phyloP scores from a whole-genome alignment of 2,329 filamentous ascomycete genomes.

The Tolypocladium amazonense region DNA sequence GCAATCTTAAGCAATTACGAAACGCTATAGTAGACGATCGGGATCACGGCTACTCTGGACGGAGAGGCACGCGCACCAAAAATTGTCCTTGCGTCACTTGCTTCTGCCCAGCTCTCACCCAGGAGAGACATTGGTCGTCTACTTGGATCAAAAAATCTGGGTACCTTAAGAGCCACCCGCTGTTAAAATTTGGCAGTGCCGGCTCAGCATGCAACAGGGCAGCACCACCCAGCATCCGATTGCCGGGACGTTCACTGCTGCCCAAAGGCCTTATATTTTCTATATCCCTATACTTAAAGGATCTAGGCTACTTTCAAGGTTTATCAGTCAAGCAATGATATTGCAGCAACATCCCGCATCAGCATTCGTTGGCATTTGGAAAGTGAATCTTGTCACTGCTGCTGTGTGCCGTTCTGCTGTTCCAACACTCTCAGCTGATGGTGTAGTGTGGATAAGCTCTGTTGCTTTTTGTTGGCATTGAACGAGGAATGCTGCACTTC shows the following conservation, averaged over 20 bases:
- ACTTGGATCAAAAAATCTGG: no score
- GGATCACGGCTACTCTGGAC: no score
- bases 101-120: no score
- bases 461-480: constrained; percentile 1
- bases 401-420: constrained; percentile 3
- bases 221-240: background rate
- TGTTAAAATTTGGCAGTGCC: background rate
- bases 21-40: no score
- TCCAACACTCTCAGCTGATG: constrained; percentile 1
- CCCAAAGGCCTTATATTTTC: background rate
- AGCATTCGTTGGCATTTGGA: background rate
- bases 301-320: background rate
- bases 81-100: no score
- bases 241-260: background rate
- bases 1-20: no score
- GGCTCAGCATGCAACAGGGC: background rate
- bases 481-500: constrained; percentile 35
- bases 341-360: background rate
- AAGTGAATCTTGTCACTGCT: background rate
- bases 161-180: no score
- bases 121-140: no score
- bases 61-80: no score
- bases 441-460: constrained; percentile 1
- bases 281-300: background rate
- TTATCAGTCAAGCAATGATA: background rate